These are phyloP conservation scores for Periconia sp. DNA, from an alignment of 2,329 filamentous ascomycete species.

Conservation along the genomic window DNA sequence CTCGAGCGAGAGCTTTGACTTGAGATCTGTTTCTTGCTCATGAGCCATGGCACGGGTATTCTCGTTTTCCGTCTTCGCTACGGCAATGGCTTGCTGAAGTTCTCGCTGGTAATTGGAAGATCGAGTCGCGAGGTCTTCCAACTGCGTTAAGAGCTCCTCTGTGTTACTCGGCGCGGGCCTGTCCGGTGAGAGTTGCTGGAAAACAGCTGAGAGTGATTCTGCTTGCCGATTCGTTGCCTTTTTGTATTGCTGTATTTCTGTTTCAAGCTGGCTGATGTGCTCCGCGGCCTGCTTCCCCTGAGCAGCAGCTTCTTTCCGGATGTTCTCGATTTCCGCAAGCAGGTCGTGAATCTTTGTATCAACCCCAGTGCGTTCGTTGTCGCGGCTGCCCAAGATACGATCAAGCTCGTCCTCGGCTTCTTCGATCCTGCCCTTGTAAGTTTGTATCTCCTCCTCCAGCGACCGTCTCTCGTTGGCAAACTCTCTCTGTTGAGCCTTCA, in stretches of 20 bases:
- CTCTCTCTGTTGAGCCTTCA: conserved; percentile 87
- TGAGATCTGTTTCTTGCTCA: conserved; percentile 42
- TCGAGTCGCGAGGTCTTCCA: conserved; percentile 49
- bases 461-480: conserved; percentile 83
- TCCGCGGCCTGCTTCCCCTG: conserved; percentile 49
- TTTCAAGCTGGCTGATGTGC: conserved; percentile 55
- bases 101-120: conserved; percentile 49
- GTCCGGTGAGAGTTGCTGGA: conserved; percentile 42
- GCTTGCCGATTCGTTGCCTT: conserved; percentile 36
- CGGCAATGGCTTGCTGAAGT: conserved; percentile 49
- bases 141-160: conserved; percentile 40
- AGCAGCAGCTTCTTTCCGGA: conserved; percentile 53
- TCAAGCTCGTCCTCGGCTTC: conserved; percentile 93
- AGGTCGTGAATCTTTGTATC: conserved; percentile 70
- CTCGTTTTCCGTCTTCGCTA: conserved; percentile 51
- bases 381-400: conserved; percentile 76
- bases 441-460: conserved; percentile 77
- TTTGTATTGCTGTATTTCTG: conserved; percentile 58
- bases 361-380: conserved; percentile 73
- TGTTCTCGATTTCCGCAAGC: conserved; percentile 69
- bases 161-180: conserved; percentile 40
- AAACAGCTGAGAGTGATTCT: conserved; percentile 36
- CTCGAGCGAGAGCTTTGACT: conserved; percentile 41
- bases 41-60: conserved; percentile 43
- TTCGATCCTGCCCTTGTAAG: conserved; percentile 75